Percentiles rank a stretch among this genome's conserved stretches.
Evolutionary conservation across 78 protist species (phyloP).

Genomic region (Emiliania huxleyi): DNA sequence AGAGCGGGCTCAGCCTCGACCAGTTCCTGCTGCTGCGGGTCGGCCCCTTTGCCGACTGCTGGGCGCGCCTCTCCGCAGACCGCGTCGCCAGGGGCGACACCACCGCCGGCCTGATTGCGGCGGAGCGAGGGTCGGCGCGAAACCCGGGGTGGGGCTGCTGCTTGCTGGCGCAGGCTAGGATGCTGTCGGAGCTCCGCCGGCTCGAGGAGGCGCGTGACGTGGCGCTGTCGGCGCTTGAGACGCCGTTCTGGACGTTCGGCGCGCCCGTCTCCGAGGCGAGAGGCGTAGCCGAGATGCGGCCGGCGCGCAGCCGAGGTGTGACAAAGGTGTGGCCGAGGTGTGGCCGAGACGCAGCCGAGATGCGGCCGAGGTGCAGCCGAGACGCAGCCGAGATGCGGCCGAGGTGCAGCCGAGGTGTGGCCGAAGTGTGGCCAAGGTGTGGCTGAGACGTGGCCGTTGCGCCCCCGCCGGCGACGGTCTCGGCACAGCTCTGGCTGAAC

Average conservation of each 20-base stretch:
- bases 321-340: too few species aligned
- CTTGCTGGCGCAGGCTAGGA: background rate
- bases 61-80: background rate
- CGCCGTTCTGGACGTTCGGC: background rate
- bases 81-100: background rate
- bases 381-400: too few species aligned
- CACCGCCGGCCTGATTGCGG: background rate
- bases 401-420: too few species aligned
- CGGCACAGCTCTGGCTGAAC: too few species aligned
- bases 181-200: background rate
- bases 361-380: too few species aligned
- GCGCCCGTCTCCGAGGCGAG: background rate
- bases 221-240: background rate
- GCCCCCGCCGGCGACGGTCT: too few species aligned
- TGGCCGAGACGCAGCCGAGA: too few species aligned
- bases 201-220: background rate
- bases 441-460: too few species aligned
- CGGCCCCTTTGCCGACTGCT: background rate
- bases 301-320: too few species aligned
- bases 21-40: slow-evolving; percentile 17
- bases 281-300: background rate
- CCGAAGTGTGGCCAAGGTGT: too few species aligned
- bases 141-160: background rate
- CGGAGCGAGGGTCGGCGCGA: background rate
- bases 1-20: background rate